Base-by-base conservation (phyloP, 805 yeast species). In the Lipomyces oligophaga region DNA sequence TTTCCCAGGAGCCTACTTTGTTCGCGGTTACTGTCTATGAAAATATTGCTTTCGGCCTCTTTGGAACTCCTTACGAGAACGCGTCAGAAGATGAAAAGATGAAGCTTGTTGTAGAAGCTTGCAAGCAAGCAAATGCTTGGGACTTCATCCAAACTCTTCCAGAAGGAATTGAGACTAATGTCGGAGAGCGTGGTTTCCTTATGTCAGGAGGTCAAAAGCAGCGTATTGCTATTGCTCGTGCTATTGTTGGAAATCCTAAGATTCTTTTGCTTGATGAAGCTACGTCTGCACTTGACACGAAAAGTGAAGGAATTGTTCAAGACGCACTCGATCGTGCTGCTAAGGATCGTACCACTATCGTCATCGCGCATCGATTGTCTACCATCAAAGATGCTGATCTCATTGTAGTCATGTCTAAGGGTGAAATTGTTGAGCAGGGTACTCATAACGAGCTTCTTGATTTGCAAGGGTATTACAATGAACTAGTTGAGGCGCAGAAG, bases 1-100 rank as follows among this genome's bases (percentile, higher is more conserved):
- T 80, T 7, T 80, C 75, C 51, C 85, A 80, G 59, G 84, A 80
- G 42, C 61, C 61, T 8, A 57, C 54, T 10, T 67, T 86, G 38
- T 86, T 86, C 69, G 85, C 85, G 60, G 90, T 85, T 49, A 73
- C 90, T 0, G 83, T 87, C 30, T 66, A 78, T 62, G 95, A 86
- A 60, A 86, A 86, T 58, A 77, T 87, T 34, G 72, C 86, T 47
- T 85, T 83, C 67, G 96, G 95, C 19, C 67, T 86, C 38, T 46
- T 67, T 49, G 64, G 63, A 6, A 46, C 60, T 2, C 41, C 18
- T 15, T 43, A 39, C 25, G 63, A 60, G 34, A 37, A 63, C 53
- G 69, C 70, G 44, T 31, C 66, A 41, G 63, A 70, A 16, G 68
- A 71, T 50, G 58, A 60, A 54, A 60, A 69, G 58, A 52, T 68